These are phyloP conservation scores for Microstroma glucosiphilum DNA, from an alignment of 1,284 basidiomycete species.

Conservation along the genomic window DNA sequence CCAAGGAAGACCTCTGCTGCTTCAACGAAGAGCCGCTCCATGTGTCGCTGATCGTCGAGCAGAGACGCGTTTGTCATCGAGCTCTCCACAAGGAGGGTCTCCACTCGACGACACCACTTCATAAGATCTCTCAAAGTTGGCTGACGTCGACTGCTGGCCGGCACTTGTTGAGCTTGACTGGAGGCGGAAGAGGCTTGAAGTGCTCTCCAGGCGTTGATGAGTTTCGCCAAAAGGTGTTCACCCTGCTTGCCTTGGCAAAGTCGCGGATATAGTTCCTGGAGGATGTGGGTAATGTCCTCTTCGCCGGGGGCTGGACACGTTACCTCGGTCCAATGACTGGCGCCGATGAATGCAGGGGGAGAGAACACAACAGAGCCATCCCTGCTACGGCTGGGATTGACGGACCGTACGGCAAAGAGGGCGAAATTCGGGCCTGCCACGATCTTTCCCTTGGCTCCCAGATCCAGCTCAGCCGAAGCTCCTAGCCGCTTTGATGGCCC, in stretches of 20 bases:
- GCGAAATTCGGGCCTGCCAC: slow-evolving; percentile 51
- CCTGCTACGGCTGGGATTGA: not conserved
- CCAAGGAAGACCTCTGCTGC: slow-evolving; percentile 90
- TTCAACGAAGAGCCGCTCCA: slow-evolving; percentile 86
- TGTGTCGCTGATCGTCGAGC: slow-evolving; percentile 64
- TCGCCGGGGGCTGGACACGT: slow-evolving; percentile 23
- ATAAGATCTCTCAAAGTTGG: slow-evolving; percentile 79
- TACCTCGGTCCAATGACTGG: slow-evolving; percentile 55
- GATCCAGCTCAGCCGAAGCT: slow-evolving; percentile 60
- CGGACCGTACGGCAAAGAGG: slow-evolving; percentile 52
- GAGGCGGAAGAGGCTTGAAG: slow-evolving; percentile 5
- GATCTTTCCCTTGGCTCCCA: slow-evolving; percentile 49
- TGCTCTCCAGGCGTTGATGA: slow-evolving; percentile 36
- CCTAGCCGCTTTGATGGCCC: slow-evolving; percentile 67
- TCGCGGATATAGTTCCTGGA: slow-evolving; percentile 22
- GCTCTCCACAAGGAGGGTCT: slow-evolving; percentile 53
- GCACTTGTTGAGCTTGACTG: not conserved
- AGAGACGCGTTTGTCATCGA: slow-evolving; percentile 10
- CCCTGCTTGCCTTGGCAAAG: slow-evolving; percentile 18
- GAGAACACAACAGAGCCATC: not conserved
- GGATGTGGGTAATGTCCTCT: slow-evolving; percentile 34
- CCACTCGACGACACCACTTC: slow-evolving; percentile 75
- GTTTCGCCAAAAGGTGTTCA: slow-evolving; percentile 20
- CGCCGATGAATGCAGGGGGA: slow-evolving; percentile 60
- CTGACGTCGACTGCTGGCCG: slow-evolving; percentile 13